Evolutionary conservation across 805 yeast genomes (phyloP).

Genomic region (Candida peoriensis): DNA sequence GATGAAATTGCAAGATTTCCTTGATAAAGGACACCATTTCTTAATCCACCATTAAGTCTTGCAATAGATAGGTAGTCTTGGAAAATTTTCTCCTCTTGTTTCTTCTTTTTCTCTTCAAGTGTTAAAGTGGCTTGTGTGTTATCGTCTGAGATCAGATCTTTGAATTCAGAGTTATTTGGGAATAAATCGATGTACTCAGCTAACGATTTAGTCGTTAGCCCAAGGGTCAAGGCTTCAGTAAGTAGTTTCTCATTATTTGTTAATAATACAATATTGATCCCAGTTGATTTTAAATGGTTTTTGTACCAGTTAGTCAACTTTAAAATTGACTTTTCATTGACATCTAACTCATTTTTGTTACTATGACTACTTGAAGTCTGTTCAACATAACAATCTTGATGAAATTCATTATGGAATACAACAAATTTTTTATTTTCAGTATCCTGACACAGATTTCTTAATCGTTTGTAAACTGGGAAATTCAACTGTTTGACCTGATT

Average conservation of each 20-base stretch:
- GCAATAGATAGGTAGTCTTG: conserved; percentile 78
- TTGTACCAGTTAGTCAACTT: conserved; percentile 67
- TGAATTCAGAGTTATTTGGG: conserved; percentile 67
- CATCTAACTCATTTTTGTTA: conserved; percentile 72
- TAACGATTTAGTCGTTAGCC: conserved; percentile 50
- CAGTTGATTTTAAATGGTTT: conserved; percentile 45
- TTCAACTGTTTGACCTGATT: conserved; percentile 90
- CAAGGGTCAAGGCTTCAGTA: conserved; percentile 56
- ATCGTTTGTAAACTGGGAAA: conserved; percentile 80
- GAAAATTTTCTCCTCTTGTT: conserved; percentile 35
- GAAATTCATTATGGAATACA: conserved; percentile 92
- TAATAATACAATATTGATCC: conserved; percentile 49
- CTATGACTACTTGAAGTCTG: conserved; percentile 57
- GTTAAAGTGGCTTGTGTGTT: conserved; percentile 27
- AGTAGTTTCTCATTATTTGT: conserved; percentile 56
- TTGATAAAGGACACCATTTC: conserved; percentile 81
- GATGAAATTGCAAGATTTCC: conserved; percentile 78
- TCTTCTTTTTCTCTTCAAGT: conserved; percentile 20
- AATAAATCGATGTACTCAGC: conserved; percentile 66
- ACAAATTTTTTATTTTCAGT: conserved; percentile 72
- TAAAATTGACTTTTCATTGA: conserved; percentile 89
- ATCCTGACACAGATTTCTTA: conserved; percentile 67
- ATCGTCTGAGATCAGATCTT: conserved; percentile 69
- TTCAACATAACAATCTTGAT: conserved; percentile 34
- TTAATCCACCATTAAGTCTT: conserved; percentile 84